Evolutionary conservation across 352 stramenopile genomes (phyloP), one percentile per base, ranked within the genome.

Genomic region (Phytophthora fragariae): DNA sequence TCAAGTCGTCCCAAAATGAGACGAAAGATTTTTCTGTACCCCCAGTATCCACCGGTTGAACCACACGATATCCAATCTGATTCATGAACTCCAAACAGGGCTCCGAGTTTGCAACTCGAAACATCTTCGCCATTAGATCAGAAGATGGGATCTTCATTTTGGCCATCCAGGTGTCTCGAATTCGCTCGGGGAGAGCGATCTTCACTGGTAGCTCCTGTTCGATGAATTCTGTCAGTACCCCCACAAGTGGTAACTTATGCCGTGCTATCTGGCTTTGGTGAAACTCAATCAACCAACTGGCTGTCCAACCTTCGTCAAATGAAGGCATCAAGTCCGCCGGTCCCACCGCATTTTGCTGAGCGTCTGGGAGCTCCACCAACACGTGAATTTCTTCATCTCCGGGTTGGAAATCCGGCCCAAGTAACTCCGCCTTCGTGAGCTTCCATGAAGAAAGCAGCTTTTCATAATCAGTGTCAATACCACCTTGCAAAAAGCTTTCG

Each of bases 1-100:
- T 77, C 69, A 68, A 62, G 69, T 77, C 64, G 37, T 44, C 37
- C 73, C 73, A 80, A 74, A 77, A 76, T 44, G 68, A 76, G 61
- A 80, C 44, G 58, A 80, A 80, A 29, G 63, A 80, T 59, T 15
- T 21, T 27, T 27, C 24, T 27, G 24, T 27, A 27, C 24, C 24
- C 24, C 24, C 24, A 27, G 24, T 27, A 27, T 27, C 24, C 24
- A 27, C 24, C 24, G 24, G 24, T 27, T 27, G 24, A 27, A 27
- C 24, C 24, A 27, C 24, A 27, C 24, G 24, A 27, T 27, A 27
- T 27, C 24, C 24, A 27, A 27, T 27, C 24, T 27, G 24, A 3
- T 27, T 27, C 24, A 27, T 27, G 24, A 49, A 49, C 1, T 49
- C 41, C 41, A 49, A 14, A 49, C 41, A 49, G 41, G 41, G 41